Evolutionary conservation across 2,329 filamentous ascomycete genomes (phyloP), one percentile per base, ranked within the genome.

Genomic region (Intubia oerlemansii): DNA sequence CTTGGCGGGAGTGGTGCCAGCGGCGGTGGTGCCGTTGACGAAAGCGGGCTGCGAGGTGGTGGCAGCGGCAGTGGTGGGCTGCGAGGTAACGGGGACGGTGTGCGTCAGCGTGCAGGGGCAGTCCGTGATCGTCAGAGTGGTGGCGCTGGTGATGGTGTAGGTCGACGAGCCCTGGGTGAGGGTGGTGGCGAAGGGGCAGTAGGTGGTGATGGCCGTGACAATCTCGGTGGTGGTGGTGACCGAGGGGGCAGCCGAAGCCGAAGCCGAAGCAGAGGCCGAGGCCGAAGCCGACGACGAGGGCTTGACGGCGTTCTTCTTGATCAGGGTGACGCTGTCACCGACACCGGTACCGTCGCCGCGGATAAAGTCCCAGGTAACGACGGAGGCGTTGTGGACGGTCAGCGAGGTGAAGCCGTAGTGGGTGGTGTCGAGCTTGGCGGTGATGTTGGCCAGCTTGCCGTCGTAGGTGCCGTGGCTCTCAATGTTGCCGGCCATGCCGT

Each of bases 101-200:
- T n/a, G 32, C 53, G 57, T 61, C 52, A 67, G 46, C 44, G 65
- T 77, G 68, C 68, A 76, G 42, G 69, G 64, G 61, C 71, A 74
- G 59, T 73, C 57, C 41, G 66, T 66, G 27, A 71, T 54, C 39
- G 59, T 65, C 34, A 66, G 45, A 45, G 66, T 71, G 47, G 67
- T 70, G 46, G 70, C 51, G 19, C 21, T 22, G 13, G 32, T 19
- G 4, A 33, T 24, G 5, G 32, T 33, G 32, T 33, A 33, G 17
- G 32, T 33, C 23, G 30, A 24, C 15, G 32, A 33, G 22, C 32
- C 32, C 21, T 27, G 24, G 4, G 32, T 33, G 17, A 33, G 9
- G 20, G 21, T 31, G 14, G 32, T 33, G 13, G 27, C 24, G 7
- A n/a, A 10, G 7, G 32, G 32, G 25, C 32, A 33, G 28, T 30